Evolutionary conservation across 148 eudicot species (phyloP).

Genomic region (Fagopyrum homotropicum): DNA sequence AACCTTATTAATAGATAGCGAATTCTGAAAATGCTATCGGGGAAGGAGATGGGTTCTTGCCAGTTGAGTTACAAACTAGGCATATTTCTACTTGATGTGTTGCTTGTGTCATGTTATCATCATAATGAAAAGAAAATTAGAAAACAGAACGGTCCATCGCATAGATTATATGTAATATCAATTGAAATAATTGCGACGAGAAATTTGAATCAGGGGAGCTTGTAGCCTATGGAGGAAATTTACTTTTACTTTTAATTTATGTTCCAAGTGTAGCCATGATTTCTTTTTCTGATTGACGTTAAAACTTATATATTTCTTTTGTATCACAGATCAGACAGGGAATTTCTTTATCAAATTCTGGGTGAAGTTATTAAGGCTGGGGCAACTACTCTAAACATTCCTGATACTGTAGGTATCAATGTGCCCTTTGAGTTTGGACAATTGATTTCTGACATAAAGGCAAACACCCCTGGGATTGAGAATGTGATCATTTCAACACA

Average conservation of each 20-base stretch:
- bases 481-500: constrained; percentile 90
- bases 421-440: constrained; percentile 78
- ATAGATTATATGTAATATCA: constrained; percentile 3
- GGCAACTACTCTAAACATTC: constrained; percentile 87
- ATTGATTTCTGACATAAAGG: constrained; percentile 78
- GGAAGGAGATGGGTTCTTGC: too few relatives aligned
- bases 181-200: background rate
- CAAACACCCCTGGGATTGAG: constrained; percentile 87
- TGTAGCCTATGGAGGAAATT: background rate
- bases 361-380: constrained; percentile 95
- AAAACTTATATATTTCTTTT: background rate
- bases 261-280: background rate
- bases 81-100: too few relatives aligned
- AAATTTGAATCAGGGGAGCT: background rate
- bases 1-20: too few relatives aligned
- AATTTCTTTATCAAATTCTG: constrained; percentile 76
- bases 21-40: too few relatives aligned
- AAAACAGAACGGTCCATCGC: background rate
- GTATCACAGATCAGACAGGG: constrained; percentile 66
- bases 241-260: background rate
- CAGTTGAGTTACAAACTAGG: too few relatives aligned
- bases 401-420: constrained; percentile 89
- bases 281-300: background rate
- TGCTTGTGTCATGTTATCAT: too few relatives aligned
- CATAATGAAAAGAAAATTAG: too few relatives aligned